Evolutionary conservation across 148 eudicot species (phyloP), one percentile per base, ranked within the genome.

Genomic region (Chenopodium quinoa): DNA sequence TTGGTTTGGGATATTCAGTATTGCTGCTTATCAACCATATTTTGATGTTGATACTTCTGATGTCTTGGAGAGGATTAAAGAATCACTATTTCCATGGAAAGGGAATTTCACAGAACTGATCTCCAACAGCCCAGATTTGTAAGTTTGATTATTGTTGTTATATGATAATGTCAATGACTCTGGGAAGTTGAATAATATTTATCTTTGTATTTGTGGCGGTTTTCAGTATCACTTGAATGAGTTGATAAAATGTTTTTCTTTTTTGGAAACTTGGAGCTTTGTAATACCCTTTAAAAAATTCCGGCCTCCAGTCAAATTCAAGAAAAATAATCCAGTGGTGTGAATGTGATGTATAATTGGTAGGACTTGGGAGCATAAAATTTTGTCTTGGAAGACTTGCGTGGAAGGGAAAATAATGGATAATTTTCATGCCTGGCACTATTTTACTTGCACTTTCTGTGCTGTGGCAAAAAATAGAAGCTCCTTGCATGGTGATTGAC

Each of bases 41-140:
- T 97, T 97, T 73, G 98, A 97, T 83, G 97, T 97, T 84, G 99
- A 97, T 86, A 91, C 99, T 20, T 90, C 97, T 75, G 99, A 97
- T 86, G 97, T 97, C 40, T 23, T 97, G 78, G 98, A 91, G 85
- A 94, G 99, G 80, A 92, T 97, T 64, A 94, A 90, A 86, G 98
- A 97, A 84, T 94, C 99, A 31, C 92, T 97, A 40, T 84, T 97
- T 86, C 98, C 98, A 67, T 97, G 95, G 82, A 89, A 89, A 79
- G 99, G 97, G 80, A 90, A 84, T 86, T 97, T 94, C 68, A 88
- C 91, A 60, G 98, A 97, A 78, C 87, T 90, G 86, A 92, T 93
- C 84, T 86, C 97, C 25, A 82, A 87, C 88, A 92, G 82, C 88
- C 99, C 99, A 29, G 98, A 97, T 83, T 81, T 97, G 98, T 97